Conservation (phyloP, 352 stramenopile species). For the Phytophthora cryptogea region DNA sequence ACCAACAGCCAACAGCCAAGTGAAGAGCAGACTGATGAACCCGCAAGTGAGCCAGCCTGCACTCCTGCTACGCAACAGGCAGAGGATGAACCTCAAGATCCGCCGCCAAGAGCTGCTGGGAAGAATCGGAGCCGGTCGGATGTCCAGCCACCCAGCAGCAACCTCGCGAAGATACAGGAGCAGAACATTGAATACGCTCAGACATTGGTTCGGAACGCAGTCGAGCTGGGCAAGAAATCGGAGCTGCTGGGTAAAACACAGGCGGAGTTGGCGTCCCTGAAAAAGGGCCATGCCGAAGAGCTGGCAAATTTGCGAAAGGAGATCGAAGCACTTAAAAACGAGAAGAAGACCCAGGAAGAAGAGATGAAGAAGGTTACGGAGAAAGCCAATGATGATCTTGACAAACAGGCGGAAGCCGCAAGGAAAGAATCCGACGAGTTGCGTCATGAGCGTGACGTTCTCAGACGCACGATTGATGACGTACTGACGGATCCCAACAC, state of each 20-base stretch:
- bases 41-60: conserved; percentile 4
- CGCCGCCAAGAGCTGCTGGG: conserved; percentile 8
- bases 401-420: not conserved
- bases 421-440: conserved; percentile 17
- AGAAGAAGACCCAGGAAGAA: not conserved
- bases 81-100: not conserved
- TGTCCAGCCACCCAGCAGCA: conserved; percentile 14
- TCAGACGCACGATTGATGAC: conserved; percentile 14
- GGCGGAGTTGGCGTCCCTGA: conserved; percentile 10
- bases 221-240: not conserved
- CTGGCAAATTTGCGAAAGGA: conserved; percentile 6
- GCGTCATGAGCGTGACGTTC: conserved; percentile 9
- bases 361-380: conserved; percentile 14
- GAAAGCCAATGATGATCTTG: conserved; percentile 13
- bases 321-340: conserved; percentile 7
- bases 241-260: conserved; percentile 5
- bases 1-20: conserved; percentile 12
- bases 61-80: conserved; percentile 3
- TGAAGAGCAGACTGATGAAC: conserved; percentile 12
- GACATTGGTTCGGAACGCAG: not conserved
- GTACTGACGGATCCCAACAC: conserved; percentile 18
- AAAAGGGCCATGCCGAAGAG: conserved; percentile 22
- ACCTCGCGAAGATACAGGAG: conserved; percentile 9
- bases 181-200: not conserved
- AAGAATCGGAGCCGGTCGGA: conserved; percentile 20